Percentiles rank a stretch among this genome's conserved stretches.
These are phyloP conservation scores for Musa acuminata DNA, from an alignment of 176 grass and related monocot species.

Conservation along the genomic window DNA sequence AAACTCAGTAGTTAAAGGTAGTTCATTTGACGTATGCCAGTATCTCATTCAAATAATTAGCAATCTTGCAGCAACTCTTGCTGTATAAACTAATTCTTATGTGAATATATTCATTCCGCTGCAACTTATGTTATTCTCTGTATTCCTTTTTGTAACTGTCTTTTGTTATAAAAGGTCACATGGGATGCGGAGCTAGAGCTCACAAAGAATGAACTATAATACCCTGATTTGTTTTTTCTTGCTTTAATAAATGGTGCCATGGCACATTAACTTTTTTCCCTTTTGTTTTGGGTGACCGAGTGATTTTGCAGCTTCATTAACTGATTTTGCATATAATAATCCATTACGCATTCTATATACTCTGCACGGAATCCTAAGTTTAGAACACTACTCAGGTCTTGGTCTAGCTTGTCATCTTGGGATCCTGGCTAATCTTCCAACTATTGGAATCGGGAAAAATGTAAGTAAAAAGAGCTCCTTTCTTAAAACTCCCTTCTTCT, in stretches of 20 bases:
- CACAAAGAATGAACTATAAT: not conserved
- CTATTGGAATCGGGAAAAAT: slow-evolving; percentile 92
- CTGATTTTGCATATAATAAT: not conserved
- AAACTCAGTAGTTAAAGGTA: not conserved
- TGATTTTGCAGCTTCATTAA: not conserved
- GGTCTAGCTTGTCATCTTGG: slow-evolving; percentile 96
- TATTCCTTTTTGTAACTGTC: slow-evolving; percentile 10
- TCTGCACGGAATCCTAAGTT: not conserved
- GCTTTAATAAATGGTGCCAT: not conserved
- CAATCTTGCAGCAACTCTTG: not conserved
- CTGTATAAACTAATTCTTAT: not conserved
- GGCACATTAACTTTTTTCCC: not conserved
- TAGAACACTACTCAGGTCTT: slow-evolving; percentile 50
- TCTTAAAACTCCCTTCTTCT: not conserved
- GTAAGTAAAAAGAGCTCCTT: slow-evolving; percentile 28
- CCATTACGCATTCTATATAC: not conserved
- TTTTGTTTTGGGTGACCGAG: not conserved
- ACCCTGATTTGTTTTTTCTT: not conserved
- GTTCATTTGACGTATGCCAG: not conserved
- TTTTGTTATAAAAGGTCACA: not conserved
- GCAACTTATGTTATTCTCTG: not conserved
- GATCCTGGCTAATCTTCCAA: slow-evolving; percentile 53
- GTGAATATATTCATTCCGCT: not conserved
- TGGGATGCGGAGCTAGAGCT: not conserved
- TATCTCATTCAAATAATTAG: slow-evolving; percentile 4